Conservation (phyloP, 1,284 basidiomycete genomes). For the Pyrrhoderma lamaoense region DNA sequence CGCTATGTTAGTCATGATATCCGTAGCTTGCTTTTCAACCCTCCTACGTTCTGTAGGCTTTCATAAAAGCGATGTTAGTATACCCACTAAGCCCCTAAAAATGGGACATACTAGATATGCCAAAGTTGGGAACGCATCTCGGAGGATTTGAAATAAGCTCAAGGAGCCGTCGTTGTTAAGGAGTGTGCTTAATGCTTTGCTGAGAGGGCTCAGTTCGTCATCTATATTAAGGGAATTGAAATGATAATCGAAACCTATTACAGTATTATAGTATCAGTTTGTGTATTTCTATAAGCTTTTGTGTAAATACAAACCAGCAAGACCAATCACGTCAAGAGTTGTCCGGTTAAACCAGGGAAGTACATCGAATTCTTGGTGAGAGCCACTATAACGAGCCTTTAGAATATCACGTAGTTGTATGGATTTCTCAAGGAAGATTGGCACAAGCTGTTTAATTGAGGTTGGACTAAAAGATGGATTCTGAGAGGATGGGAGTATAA, state of each 20-base stretch:
- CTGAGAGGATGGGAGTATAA: not conserved
- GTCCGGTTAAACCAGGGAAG: slow-evolving; percentile 33
- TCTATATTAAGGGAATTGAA: slow-evolving; percentile 36
- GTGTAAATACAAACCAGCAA: slow-evolving; percentile 31
- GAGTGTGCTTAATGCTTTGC: slow-evolving; percentile 24
- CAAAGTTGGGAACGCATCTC: slow-evolving; percentile 20
- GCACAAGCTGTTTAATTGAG: slow-evolving; percentile 16
- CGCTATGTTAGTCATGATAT: slow-evolving; percentile 31
- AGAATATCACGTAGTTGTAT: slow-evolving; percentile 10
- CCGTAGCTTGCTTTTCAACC: slow-evolving; percentile 17
- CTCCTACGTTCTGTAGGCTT: slow-evolving; percentile 13
- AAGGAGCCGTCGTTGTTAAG: slow-evolving; percentile 19
- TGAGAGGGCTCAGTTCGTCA: slow-evolving; percentile 26
- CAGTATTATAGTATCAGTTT: too few species aligned
- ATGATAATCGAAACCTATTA: slow-evolving; percentile 55
- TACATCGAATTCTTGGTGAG: slow-evolving; percentile 26
- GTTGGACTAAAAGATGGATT: slow-evolving; percentile 19
- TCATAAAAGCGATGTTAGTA: not conserved
- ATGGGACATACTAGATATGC: slow-evolving; percentile 23
- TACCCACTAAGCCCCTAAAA: not conserved
- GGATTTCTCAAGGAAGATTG: slow-evolving; percentile 19
- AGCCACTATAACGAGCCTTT: not conserved
- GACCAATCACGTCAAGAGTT: slow-evolving; percentile 43
- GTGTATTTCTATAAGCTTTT: too few species aligned
- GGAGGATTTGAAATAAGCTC: slow-evolving; percentile 11